Conservation (phyloP, 2,329 filamentous ascomycete genomes). For the Botrytis fabae region DNA sequence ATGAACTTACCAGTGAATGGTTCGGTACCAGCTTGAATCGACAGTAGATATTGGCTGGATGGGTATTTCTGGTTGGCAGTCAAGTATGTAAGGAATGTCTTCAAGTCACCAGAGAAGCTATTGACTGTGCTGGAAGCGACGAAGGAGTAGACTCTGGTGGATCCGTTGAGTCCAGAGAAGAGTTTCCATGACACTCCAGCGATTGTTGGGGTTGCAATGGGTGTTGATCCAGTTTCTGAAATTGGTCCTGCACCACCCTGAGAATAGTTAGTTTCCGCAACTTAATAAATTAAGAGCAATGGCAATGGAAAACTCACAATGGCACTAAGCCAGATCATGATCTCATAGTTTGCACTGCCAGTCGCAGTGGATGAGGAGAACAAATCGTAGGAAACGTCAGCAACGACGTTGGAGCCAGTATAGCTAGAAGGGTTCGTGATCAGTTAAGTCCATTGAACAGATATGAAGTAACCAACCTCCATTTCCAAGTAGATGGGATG, state of each 20-base stretch:
- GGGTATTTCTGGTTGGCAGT: slow-evolving; percentile 49
- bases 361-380: slow-evolving; percentile 54
- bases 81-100: slow-evolving; percentile 59
- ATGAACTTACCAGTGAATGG: slow-evolving; percentile 48
- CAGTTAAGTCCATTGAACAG: background rate
- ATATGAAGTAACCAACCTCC: slow-evolving; percentile 39
- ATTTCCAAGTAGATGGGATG: slow-evolving; percentile 45
- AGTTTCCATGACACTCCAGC: slow-evolving; percentile 57
- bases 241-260: slow-evolving; percentile 58
- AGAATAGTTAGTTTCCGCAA: background rate
- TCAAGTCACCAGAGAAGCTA: slow-evolving; percentile 58
- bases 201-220: slow-evolving; percentile 55
- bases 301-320: slow-evolving; percentile 35
- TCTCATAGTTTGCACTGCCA: slow-evolving; percentile 55
- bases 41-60: slow-evolving; percentile 53
- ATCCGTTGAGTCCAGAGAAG: slow-evolving; percentile 60
- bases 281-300: background rate
- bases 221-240: slow-evolving; percentile 48
- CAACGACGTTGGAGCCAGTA: slow-evolving; percentile 50
- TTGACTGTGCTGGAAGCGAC: slow-evolving; percentile 50
- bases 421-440: slow-evolving; percentile 42
- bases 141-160: slow-evolving; percentile 62
- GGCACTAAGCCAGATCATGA: slow-evolving; percentile 65
- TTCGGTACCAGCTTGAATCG: slow-evolving; percentile 57
- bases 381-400: slow-evolving; percentile 62